Percentiles rank a stretch among this genome's conserved stretches.
Evolutionary conservation across 1,284 basidiomycete genomes (phyloP).

Genomic region (Cryptococcus wingfieldii): DNA sequence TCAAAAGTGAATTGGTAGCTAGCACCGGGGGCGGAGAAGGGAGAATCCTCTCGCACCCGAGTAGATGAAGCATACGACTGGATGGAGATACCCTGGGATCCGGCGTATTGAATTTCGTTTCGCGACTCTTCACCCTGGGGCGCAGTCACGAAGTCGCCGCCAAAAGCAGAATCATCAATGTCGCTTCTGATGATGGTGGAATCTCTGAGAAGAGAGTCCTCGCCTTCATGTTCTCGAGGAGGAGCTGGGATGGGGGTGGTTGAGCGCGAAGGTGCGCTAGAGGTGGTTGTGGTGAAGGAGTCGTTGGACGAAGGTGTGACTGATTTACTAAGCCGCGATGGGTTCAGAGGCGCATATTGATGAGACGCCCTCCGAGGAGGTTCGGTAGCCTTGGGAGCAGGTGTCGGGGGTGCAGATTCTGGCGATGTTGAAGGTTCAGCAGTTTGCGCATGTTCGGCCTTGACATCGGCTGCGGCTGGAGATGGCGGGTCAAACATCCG

Average conservation of each 20-base stretch:
- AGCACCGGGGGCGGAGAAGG: constrained; percentile 40
- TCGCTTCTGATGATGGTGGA: constrained; percentile 4
- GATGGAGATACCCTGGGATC: background rate
- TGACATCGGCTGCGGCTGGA: constrained; percentile 43
- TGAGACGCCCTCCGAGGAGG: constrained; percentile 32
- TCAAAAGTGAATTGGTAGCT: constrained; percentile 71
- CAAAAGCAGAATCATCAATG: constrained; percentile 2
- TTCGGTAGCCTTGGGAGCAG: constrained; percentile 22
- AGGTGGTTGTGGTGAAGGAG: constrained; percentile 11
- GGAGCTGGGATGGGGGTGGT: background rate
- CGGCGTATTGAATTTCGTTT: background rate
- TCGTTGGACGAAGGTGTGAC: constrained; percentile 39
- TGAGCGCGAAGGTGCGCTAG: constrained; percentile 5
- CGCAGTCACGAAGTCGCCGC: constrained; percentile 5
- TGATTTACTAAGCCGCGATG: constrained; percentile 45
- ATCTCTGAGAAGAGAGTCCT: constrained; percentile 12
- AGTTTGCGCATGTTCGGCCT: constrained; percentile 19
- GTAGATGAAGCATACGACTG: too few species aligned
- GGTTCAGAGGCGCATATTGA: constrained; percentile 42
- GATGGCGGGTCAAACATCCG: constrained; percentile 87
- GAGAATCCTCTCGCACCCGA: constrained; percentile 38
- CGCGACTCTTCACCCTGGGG: constrained; percentile 4
- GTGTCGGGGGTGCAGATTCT: constrained; percentile 14
- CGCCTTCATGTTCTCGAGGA: constrained; percentile 5
- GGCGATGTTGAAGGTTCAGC: background rate